phyloP scores from a whole-genome alignment of 495 filamentous ascomycete species.

The Entonaema liquescens region DNA sequence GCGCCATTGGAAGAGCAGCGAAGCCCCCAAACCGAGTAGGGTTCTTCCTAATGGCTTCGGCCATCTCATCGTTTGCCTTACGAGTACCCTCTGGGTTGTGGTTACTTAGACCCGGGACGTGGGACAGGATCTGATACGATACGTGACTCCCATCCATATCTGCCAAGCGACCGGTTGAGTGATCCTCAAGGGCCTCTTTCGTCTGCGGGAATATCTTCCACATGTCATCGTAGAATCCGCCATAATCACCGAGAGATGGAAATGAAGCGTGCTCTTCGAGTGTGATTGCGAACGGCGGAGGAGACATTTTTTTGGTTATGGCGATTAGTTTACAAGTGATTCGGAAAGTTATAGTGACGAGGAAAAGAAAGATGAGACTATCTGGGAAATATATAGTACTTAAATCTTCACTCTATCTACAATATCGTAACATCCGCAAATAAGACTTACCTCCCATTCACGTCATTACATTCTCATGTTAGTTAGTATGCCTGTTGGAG shows the following conservation, averaged over 20 bases:
- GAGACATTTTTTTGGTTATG: not conserved
- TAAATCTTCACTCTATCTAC: not conserved
- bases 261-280: slow-evolving; percentile 66
- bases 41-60: slow-evolving; percentile 54
- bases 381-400: slow-evolving; percentile 7
- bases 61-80: slow-evolving; percentile 63
- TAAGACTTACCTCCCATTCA: not conserved
- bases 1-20: slow-evolving; percentile 60
- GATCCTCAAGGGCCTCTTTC: slow-evolving; percentile 48
- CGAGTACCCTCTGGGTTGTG: slow-evolving; percentile 49
- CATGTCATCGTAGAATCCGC: slow-evolving; percentile 8
- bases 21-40: slow-evolving; percentile 63
- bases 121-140: slow-evolving; percentile 66
- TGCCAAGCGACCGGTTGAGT: slow-evolving; percentile 54
- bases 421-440: not conserved
- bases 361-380: not conserved
- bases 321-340: not conserved
- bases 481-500: not conserved
- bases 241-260: slow-evolving; percentile 51
- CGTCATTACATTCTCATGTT: not conserved
- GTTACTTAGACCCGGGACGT: slow-evolving; percentile 51
- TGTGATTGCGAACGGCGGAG: slow-evolving; percentile 51
- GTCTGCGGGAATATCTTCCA: slow-evolving; percentile 42
- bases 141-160: slow-evolving; percentile 62
- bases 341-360: not conserved